Evolutionary conservation across 2,329 filamentous ascomycete species (phyloP).

Genomic region (Fusarium abutilonis): DNA sequence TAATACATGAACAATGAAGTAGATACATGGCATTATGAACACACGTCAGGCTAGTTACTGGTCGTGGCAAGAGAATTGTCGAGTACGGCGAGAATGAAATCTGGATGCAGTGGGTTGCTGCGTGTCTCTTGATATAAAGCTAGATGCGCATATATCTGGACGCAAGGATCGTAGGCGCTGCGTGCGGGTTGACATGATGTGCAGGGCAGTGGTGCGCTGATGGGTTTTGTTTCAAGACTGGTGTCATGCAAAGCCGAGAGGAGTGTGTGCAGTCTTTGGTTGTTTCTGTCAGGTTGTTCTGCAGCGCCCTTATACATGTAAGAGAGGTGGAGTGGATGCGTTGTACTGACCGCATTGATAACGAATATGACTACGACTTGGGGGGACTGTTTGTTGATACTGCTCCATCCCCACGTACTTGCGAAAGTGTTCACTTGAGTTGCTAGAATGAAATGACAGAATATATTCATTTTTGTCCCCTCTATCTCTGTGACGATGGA

Average conservation of each 20-base stretch:
- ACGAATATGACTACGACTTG: slow-evolving; percentile 20
- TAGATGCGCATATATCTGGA: slow-evolving; percentile 1
- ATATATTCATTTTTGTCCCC: too few relatives aligned
- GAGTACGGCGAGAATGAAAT: slow-evolving; percentile 12
- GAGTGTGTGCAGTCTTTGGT: slow-evolving; percentile 1
- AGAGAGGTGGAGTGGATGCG: not conserved
- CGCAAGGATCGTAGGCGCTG: slow-evolving; percentile 1
- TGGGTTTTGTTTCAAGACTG: slow-evolving; percentile 7
- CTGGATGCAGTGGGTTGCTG: slow-evolving; percentile 6
- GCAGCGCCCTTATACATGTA: slow-evolving; percentile 15
- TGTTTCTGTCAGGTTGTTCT: slow-evolving; percentile 6
- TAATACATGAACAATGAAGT: slow-evolving; percentile 10
- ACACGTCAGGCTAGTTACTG: slow-evolving; percentile 4
- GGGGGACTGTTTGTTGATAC: not conserved
- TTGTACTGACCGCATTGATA: slow-evolving; percentile 18
- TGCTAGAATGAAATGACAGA: too few relatives aligned
- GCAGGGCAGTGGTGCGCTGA: slow-evolving; percentile 7
- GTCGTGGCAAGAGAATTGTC: slow-evolving; percentile 10
- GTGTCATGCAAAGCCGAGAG: not conserved
- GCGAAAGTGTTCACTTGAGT: too few relatives aligned
- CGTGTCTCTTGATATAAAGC: slow-evolving; percentile 4
- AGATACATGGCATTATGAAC: slow-evolving; percentile 17
- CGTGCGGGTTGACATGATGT: slow-evolving; percentile 7
- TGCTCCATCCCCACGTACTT: not conserved
- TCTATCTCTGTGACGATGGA: too few relatives aligned